Base-by-base conservation (phyloP, 1,284 basidiomycete genomes). In the Ustilago nuda region DNA sequence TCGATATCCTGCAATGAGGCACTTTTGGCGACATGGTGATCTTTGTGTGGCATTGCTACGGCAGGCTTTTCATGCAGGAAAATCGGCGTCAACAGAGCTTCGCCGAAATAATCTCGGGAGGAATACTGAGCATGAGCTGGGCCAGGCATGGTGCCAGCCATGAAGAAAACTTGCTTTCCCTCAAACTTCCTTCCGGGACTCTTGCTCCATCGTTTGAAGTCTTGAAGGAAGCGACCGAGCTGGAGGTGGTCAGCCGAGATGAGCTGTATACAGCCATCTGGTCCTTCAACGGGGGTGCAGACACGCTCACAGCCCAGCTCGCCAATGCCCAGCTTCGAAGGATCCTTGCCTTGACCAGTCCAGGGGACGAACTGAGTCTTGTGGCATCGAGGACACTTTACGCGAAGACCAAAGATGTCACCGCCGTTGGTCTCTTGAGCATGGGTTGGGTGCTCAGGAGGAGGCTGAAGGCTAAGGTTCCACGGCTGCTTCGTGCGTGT, bases 91-190 rank as follows among this genome's bases (percentile, higher is more conserved):
- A 76, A 63, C 15, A 72, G 51, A 4, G 45, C 36, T 17, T 72
- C 68, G 30, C 73, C 73, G 19, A 72, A 55, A 15, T 64, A 50
- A 30, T 76, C 73, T 33, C 55, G 37, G n/a, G 61, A 45, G 35
- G 65, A 48, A 11, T 54, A 58, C 41, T 66, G 51, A 23, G 33
- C 56, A 43, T 65, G 52, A n/a, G 37, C 39, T 17, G 62, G 53
- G 15, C 61, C 61, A 9, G 72, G 56, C 73, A 67, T 64, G 46
- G 73, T 71, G 17, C 73, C 73, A 5, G 73, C 73, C 73, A 76
- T 68, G 56, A 72, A 76, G 36, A 61, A 76, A 48, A 65, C 58
- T 7, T 13, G 8, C 36, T 56, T 46, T 9, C 23, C 43, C 19
- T 17, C 27, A 8, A 45, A 30, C 8, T 58, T 55, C 17, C 56